Evolutionary conservation across 305 asterid genomes (phyloP), one percentile per base, ranked within the genome.

Genomic region (Fraxinus albicans): DNA sequence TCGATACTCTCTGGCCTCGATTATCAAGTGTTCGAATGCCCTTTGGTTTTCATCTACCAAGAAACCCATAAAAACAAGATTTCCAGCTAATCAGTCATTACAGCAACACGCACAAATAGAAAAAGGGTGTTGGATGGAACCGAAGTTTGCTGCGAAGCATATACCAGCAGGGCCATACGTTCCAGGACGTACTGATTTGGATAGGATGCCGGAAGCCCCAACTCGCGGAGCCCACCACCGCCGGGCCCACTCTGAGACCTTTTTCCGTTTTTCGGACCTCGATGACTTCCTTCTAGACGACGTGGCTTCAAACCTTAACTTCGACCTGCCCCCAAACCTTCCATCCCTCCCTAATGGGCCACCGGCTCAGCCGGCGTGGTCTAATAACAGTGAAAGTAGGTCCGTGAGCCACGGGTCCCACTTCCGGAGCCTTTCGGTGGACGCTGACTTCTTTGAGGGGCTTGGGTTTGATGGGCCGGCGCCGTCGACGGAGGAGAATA

Each of bases 171-270:
- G 74, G 77, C 92, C 85, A 9, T 86, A 88, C 79, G 21, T 73
- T 12, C 72, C 87, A 65, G 91, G 86, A 69, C 87, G 94, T 36
- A 67, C 88, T 17, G 97, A 90, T 86, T 83, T 94, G 76, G 97
- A 93, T 85, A 96, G 90, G 90, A 93, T 92, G 93, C 89, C 93
- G n/a, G 93, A 94, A 47, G 87, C 94, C 70, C 98, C 95, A 17
- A 87, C 90, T 81, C 94, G 97, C 0, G 79, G 89, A 73, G 82
- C 90, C 77, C 89, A 86, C 90, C 99, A 95, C 89, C 99, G 99
- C 79, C 95, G 98, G 0, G 94, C 99, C 44, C 96, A 90, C 10
- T 95, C 99, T 13, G 99, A 94, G 84, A 89, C 97, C 73, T 93
- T 94, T 88, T 90, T 90, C 92, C 95, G 97, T 3, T 86, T 92